Base-by-base conservation (phyloP, 2,329 filamentous ascomycete genomes). In the Blastomyces parvus region DNA sequence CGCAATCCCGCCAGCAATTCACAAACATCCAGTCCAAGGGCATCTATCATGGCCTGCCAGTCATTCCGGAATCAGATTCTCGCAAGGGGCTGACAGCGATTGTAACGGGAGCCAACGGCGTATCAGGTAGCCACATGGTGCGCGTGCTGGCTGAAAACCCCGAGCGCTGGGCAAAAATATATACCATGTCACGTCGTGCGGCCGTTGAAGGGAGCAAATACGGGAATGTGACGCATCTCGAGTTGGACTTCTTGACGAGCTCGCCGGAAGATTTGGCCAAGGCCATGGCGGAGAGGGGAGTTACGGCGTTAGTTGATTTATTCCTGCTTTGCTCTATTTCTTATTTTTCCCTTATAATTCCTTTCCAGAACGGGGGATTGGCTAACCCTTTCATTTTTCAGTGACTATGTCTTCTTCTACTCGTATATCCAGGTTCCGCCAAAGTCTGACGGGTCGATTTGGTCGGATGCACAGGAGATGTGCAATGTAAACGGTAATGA, bases 81-180 rank as follows among this genome's bases (percentile, higher is more conserved):
- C 67, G 78, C 62, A 77, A 77, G 65, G 74, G 72, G 25, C 74
- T 82, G 30, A 82, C 79, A 0, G 82, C 81, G 2, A 79, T 84
- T 55, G 76, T 84, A 46, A 82, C 80, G 0, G 82, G 82, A 6
- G 79, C 81, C 61, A 83, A 82, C 74, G 82, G 81, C 9, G 81
- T 84, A 36, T 82, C 80, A 0, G 82, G 82, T 1, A 76, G 79
- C 64, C 76, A 82, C 68, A 82, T 81, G 71, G 71, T 83, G 59
- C 78, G 78, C 13, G 81, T 79, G 0, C 74, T 84, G 2, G 72
- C 75, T 19, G 74, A 81, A 44, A 72, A 74, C 25, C 79, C 81
- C 0, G 64, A 78, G 56, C 75, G 81, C 61, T 84, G 82, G 82
- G 74, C 69, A 13, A 83, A 82, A 65, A 79, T 84, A 57, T 83